Conservation (phyloP, 768 basidiomycete species). For the Phanerochaete sordida region DNA sequence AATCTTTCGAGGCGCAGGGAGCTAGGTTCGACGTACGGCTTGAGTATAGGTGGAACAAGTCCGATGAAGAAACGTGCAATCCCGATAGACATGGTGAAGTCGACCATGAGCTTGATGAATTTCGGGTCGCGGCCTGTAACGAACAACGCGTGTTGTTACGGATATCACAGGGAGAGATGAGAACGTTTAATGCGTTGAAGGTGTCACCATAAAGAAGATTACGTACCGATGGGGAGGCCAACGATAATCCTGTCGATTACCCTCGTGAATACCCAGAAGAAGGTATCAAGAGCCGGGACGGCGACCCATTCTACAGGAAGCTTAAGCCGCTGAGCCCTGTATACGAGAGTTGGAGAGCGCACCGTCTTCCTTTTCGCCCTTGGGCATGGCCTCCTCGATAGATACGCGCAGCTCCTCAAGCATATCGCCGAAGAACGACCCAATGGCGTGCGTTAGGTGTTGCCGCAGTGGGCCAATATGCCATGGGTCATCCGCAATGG, state of each 20-base stretch:
- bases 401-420: slow-evolving; percentile 40
- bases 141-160: too few relatives aligned
- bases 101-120: neutral
- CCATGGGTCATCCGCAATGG: slow-evolving; percentile 23
- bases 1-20: too few relatives aligned
- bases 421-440: slow-evolving; percentile 35
- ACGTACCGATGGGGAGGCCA: slow-evolving; percentile 41
- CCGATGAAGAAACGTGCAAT: neutral
- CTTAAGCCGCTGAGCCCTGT: too few relatives aligned
- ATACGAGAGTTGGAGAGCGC: too few relatives aligned
- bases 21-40: slow-evolving; percentile 20
- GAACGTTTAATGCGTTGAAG: neutral
- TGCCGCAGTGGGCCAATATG: slow-evolving; percentile 26
- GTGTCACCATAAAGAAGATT: neutral
- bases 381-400: slow-evolving; percentile 36
- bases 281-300: slow-evolving; percentile 22
- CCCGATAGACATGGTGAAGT: neutral
- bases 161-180: too few relatives aligned
- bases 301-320: slow-evolving; percentile 40
- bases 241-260: slow-evolving; percentile 43
- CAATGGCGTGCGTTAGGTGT: slow-evolving; percentile 36
- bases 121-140: neutral
- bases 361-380: slow-evolving; percentile 5
- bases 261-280: slow-evolving; percentile 33
- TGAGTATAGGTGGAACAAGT: neutral